Evolutionary conservation across 257 asterid species (phyloP), one percentile per base, ranked within the genome.

Genomic region (Lantana camara): DNA sequence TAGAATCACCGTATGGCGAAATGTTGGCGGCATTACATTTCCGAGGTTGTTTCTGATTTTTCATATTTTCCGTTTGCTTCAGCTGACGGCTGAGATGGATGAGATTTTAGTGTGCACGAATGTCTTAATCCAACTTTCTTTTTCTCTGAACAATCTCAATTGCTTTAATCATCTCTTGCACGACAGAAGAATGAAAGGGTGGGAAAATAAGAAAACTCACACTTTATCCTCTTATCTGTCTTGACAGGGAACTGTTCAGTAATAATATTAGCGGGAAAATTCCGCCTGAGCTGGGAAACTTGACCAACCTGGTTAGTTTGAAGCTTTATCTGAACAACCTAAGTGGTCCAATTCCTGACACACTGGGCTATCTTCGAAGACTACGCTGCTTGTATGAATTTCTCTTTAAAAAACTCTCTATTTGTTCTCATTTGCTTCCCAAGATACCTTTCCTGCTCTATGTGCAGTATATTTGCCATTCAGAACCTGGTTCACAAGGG

Each of bases 271-370:
- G 80, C 35, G 99, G 99, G 70, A 80, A 64, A 60, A 75, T 94
- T 72, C 99, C 99, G 46, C 71, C 34, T 70, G 99, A 94, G 73
- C 85, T 94, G 21, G 97, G 99, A 68, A 86, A 86, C 92, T 86
- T 94, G 76, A 81, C 91, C 70, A 82, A 80, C 80, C 80, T 94
- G 88, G 95, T 94, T 75, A 90, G 97, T 68, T 88, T 94, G 96
- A 96, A 94, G 90, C 97, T 94, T 75, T 94, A 94, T 80, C 75
- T 83, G 68, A 94, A 94, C 78, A 62, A 0, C 24, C 84, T 94
- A 54, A 79, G 9, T 64, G 97, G 99, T 72, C 72, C 88, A 29
- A 90, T 94, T 55, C 99, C 97, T 11, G 82, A 70, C 62, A 75
- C 96, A 37, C 55, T 90, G 88, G 85, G 82, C 71, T 76, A 61